Conservation (phyloP, 805 yeast genomes). For the Nakazawaea peltata region DNA sequence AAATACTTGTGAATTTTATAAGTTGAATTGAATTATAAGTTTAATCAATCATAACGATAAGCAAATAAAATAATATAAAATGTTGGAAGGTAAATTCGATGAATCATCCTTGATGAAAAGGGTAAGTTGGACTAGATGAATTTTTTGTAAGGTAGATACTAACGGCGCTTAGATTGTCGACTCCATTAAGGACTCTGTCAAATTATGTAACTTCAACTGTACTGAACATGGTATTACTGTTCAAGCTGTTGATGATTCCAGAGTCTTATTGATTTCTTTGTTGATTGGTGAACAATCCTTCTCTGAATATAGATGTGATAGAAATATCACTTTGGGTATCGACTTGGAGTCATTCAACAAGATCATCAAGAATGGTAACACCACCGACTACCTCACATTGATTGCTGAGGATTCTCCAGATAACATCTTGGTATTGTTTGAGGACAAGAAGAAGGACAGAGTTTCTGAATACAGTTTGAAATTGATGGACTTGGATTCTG, state of each 20-base stretch:
- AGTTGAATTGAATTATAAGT: no score
- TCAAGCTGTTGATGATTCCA: constrained; percentile 96
- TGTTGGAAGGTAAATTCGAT: constrained; percentile 97
- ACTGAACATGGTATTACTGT: constrained; percentile 91
- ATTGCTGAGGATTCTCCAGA: constrained; percentile 74
- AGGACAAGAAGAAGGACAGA: constrained; percentile 85
- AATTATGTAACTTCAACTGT: constrained; percentile 93
- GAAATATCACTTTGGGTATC: constrained; percentile 84
- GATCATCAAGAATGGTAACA: constrained; percentile 85
- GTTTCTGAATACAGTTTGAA: constrained; percentile 87
- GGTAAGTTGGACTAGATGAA: constrained; percentile 33
- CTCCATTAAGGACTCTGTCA: constrained; percentile 90
- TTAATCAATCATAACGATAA: not conserved
- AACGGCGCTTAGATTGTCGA: constrained; percentile 58
- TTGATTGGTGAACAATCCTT: constrained; percentile 85
- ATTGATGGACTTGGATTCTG: constrained; percentile 95
- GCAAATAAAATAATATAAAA: constrained; percentile 20
- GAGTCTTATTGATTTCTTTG: constrained; percentile 85
- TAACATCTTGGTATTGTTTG: constrained; percentile 71
- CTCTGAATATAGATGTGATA: constrained; percentile 90
- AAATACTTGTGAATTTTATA: no score
- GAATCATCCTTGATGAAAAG: constrained; percentile 89
- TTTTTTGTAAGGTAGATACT: no score
- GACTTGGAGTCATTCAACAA: constrained; percentile 84
- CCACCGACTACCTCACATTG: constrained; percentile 79